Evolutionary conservation across 352 stramenopile genomes (phyloP).

Genomic region (Globisporangium nagaii): DNA sequence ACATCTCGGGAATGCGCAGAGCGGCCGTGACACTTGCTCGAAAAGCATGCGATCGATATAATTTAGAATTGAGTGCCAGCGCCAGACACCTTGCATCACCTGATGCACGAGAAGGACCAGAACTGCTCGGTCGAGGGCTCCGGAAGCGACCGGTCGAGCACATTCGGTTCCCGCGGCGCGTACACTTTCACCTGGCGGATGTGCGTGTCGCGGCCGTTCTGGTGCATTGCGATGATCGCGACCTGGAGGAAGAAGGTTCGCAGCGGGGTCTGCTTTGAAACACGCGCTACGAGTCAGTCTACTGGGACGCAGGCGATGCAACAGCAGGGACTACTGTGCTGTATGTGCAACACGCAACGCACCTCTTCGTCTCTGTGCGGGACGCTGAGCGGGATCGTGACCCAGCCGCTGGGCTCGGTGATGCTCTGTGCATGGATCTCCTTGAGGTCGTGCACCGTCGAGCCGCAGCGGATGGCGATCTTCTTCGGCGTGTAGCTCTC

Average conservation of each 20-base stretch:
- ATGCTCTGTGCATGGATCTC: conserved; percentile 91
- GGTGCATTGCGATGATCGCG: conserved; percentile 95
- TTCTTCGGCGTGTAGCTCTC: conserved; percentile 98
- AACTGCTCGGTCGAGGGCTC: conserved; percentile 65
- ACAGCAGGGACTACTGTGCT: neutral
- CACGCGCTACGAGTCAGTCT: no score
- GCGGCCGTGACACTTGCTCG: no score
- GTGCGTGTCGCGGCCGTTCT: conserved; percentile 97
- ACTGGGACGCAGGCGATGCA: neutral
- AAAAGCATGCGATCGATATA: no score
- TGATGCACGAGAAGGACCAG: conserved; percentile 60
- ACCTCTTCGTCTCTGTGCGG: conserved; percentile 41
- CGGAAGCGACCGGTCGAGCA: conserved; percentile 43
- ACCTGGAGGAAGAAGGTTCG: conserved; percentile 96
- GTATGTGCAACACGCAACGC: no score
- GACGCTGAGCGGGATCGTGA: conserved; percentile 74
- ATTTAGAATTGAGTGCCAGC: no score
- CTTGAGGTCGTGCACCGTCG: conserved; percentile 94
- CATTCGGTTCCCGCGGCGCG: conserved; percentile 57
- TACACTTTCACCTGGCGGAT: conserved; percentile 93
- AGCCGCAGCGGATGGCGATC: conserved; percentile 89
- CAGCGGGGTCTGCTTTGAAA: conserved; percentile 22
- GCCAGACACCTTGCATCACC: conserved; percentile 20
- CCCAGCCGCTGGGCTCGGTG: conserved; percentile 92
- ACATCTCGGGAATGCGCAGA: no score